Evolutionary conservation across 2,329 filamentous ascomycete species (phyloP), one percentile per base, ranked within the genome.

Genomic region (Dactylellina haptotyla): DNA sequence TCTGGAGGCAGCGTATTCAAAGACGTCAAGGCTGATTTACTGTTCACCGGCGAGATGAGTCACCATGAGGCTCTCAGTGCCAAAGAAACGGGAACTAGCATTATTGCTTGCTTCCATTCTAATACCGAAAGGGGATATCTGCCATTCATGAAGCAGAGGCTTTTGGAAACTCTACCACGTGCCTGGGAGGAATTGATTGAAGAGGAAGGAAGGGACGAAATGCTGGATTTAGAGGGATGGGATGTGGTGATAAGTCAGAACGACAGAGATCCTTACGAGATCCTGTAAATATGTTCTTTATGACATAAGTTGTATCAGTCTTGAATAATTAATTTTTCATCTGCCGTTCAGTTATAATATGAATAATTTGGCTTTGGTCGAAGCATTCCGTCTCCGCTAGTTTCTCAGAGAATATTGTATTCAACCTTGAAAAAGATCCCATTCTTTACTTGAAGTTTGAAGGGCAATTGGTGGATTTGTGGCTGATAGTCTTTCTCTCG

Each of bases 31-130:
- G 92, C 93, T 0, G 92, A 97, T 78, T 81, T 98, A 39, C 82
- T 96, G 2, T 91, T 99, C 77, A 98, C 92, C 0, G 95, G 95
- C 1, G 95, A 99, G 83, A 87, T 98, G 84, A 91, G 88, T 78
- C 95, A 99, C 80, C 95, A 99, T 80, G 92, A 95, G 75, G 93
- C 94, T 2, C 85, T 99, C 67, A 87, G 90, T 39, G 92, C 93
- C 0, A 92, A 91, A 26, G 93, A 97, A 83, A 87, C 89, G 69
- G 93, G 93, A 0, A 89, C 89, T 75, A 90, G 88, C 62, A 91
- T 98, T 0, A 87, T 98, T 57, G 90, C 76, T n/a, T 78, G 77
- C 51, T 96, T 97, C 78, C 95, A 99, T 80, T 94, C 90, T 77
- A 98, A 98, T 81, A 95, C 91, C 0, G 95, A 99, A 83, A 84